These are phyloP conservation scores for Elongisporangium anandrum DNA, from an alignment of 352 stramenopile genomes.

Conservation along the genomic window DNA sequence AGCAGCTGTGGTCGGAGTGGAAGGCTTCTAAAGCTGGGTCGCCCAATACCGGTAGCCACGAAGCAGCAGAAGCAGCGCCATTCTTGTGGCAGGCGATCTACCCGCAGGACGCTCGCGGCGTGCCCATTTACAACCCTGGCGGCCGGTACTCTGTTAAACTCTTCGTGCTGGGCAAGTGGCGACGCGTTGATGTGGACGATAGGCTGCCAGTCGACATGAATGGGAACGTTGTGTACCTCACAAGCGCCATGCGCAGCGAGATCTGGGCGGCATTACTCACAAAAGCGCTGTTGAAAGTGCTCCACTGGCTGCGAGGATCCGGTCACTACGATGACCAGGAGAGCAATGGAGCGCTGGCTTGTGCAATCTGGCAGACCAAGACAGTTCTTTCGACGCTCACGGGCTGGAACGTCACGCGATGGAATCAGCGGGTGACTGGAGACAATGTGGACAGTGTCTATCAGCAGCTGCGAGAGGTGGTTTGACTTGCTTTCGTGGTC, in stretches of 20 bases:
- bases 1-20: slow-evolving; percentile 34
- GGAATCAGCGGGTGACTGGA: slow-evolving; percentile 8
- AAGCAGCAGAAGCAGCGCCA: slow-evolving; percentile 5
- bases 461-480: slow-evolving; percentile 36
- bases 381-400: slow-evolving; percentile 40
- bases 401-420: slow-evolving; percentile 53
- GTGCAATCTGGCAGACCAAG: slow-evolving; percentile 1
- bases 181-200: slow-evolving; percentile 68
- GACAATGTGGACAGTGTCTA: slow-evolving; percentile 25
- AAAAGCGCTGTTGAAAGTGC: slow-evolving; percentile 73
- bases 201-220: slow-evolving; percentile 48
- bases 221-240: slow-evolving; percentile 45
- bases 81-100: slow-evolving; percentile 78
- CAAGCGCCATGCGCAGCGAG: slow-evolving; percentile 56
- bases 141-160: slow-evolving; percentile 75
- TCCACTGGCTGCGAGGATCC: slow-evolving; percentile 32
- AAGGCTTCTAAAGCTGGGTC: slow-evolving; percentile 5
- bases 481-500: no score
- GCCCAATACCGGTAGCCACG: not conserved
- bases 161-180: slow-evolving; percentile 69
- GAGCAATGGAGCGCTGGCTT: not conserved
- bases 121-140: slow-evolving; percentile 60
- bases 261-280: slow-evolving; percentile 64
- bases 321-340: not conserved
- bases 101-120: slow-evolving; percentile 41